Percentiles rank a stretch among this genome's conserved stretches.
phyloP scores from a whole-genome alignment of 192 early-diverging fungal species.

The Mortierella alpina region DNA sequence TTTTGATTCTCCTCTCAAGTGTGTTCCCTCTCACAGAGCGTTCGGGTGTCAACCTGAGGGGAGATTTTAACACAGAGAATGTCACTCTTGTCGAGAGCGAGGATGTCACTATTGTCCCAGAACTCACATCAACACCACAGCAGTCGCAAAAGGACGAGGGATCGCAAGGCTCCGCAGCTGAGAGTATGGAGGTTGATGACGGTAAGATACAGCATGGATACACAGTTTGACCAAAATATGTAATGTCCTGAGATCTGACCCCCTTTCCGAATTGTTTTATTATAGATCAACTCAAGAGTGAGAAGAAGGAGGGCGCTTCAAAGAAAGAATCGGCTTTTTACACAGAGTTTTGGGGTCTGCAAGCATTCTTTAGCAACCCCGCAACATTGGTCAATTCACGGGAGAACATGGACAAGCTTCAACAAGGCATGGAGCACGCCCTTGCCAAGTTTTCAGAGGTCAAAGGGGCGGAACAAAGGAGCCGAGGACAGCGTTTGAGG shows the following conservation, averaged over 20 bases:
- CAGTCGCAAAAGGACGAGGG: constrained; percentile 2
- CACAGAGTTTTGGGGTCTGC: constrained; percentile 83
- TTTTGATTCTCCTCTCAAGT: constrained; percentile 87
- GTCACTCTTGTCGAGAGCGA: constrained; percentile 61
- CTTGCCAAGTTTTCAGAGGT: constrained; percentile 50
- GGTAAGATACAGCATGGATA: constrained; percentile 9
- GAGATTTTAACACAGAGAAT: constrained; percentile 86
- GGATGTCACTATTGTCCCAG: constrained; percentile 61
- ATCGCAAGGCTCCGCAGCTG: neutral
- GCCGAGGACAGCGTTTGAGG: constrained; percentile 18
- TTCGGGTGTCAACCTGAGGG: constrained; percentile 89
- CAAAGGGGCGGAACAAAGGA: constrained; percentile 26
- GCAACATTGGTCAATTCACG: constrained; percentile 52
- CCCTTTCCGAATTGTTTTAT: neutral
- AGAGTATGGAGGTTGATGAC: constrained; percentile 42
- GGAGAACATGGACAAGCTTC: constrained; percentile 29
- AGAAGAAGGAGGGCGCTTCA: neutral
- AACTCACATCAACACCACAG: neutral
- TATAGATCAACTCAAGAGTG: constrained; percentile 4
- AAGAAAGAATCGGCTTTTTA: constrained; percentile 61
- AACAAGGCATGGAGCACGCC: constrained; percentile 41
- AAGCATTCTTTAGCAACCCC: constrained; percentile 81
- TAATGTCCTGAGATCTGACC: neutral
- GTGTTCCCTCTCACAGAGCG: constrained; percentile 88
- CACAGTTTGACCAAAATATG: neutral